A percentile compares a stretch with the other conserved stretches of the same genome.
These are phyloP conservation scores for Neurospora intermedia DNA, from an alignment of 495 filamentous ascomycete species.

Conservation along the genomic window DNA sequence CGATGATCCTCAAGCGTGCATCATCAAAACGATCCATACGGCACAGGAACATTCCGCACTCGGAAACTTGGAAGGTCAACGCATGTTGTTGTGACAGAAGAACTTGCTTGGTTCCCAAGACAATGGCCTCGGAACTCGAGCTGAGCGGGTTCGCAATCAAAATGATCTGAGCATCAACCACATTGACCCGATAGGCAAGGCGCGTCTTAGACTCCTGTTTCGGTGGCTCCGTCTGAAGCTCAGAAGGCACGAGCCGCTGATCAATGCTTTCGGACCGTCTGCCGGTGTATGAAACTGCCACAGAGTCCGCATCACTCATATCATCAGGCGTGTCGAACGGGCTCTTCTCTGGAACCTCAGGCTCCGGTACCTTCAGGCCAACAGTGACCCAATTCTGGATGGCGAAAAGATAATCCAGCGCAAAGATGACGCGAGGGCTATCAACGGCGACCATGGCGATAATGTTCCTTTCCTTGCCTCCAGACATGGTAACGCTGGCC, in stretches of 20 bases:
- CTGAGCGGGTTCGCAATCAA: conserved; percentile 89
- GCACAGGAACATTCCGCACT: conserved; percentile 96
- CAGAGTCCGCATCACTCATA: conserved; percentile 44
- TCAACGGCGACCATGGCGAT: conserved; percentile 93
- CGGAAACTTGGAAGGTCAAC: conserved; percentile 77
- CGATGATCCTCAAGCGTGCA: conserved; percentile 75
- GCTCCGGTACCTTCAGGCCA: conserved; percentile 50
- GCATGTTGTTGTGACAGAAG: conserved; percentile 90
- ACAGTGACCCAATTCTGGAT: conserved; percentile 68
- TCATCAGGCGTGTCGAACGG: conserved; percentile 50
- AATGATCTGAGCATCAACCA: conserved; percentile 93
- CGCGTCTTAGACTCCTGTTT: conserved; percentile 45
- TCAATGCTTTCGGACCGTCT: conserved; percentile 17
- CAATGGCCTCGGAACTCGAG: conserved; percentile 85
- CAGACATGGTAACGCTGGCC: conserved; percentile 89
- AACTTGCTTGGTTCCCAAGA: conserved; percentile 87
- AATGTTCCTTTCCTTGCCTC: conserved; percentile 69
- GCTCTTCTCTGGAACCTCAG: conserved; percentile 44
- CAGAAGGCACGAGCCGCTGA: conserved; percentile 2
- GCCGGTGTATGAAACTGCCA: conserved; percentile 25
- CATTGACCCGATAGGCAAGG: conserved; percentile 82
- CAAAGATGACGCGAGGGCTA: conserved; percentile 88
- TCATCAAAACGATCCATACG: conserved; percentile 95
- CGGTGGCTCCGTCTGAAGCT: conserved; percentile 3
- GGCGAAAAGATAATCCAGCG: conserved; percentile 88